phyloP scores from a whole-genome alignment of 2,329 filamentous ascomycete species.

The Lachnellula cervina region DNA sequence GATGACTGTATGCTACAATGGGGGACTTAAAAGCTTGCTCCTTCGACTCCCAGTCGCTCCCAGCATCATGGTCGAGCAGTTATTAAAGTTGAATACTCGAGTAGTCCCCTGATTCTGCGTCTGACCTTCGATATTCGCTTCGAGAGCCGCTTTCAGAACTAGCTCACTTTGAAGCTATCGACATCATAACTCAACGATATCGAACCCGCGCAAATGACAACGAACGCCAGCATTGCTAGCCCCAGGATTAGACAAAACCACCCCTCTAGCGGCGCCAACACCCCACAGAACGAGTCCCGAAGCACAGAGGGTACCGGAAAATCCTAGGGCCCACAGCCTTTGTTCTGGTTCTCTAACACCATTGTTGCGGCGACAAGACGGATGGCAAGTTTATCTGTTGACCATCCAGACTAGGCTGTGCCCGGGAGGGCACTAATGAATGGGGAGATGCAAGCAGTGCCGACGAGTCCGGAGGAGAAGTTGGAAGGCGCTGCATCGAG shows the following conservation, averaged over 20 bases:
- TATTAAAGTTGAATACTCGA: too few species aligned
- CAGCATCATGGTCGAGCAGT: too few species aligned
- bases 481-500: slow-evolving; percentile 33
- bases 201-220: slow-evolving; percentile 22
- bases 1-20: too few species aligned
- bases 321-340: slow-evolving; percentile 23
- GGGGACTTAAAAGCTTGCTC: too few species aligned
- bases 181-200: slow-evolving; percentile 41
- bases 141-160: too few species aligned
- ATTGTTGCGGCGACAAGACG: slow-evolving; percentile 34
- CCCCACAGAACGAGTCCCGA: slow-evolving; percentile 43
- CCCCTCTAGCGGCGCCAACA: slow-evolving; percentile 40
- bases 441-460: slow-evolving; percentile 30
- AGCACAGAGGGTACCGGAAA: slow-evolving; percentile 36
- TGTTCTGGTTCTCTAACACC: slow-evolving; percentile 30
- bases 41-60: too few species aligned
- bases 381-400: slow-evolving; percentile 28
- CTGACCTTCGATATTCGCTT: too few species aligned
- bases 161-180: slow-evolving; percentile 36
- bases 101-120: too few species aligned
- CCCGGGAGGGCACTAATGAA: slow-evolving; percentile 21
- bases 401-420: slow-evolving; percentile 6
- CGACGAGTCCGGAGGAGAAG: slow-evolving; percentile 31
- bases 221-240: slow-evolving; percentile 39
- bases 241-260: slow-evolving; percentile 42